Conservation (phyloP, 345 rosid genomes). For the Dipteronia dyeriana region DNA sequence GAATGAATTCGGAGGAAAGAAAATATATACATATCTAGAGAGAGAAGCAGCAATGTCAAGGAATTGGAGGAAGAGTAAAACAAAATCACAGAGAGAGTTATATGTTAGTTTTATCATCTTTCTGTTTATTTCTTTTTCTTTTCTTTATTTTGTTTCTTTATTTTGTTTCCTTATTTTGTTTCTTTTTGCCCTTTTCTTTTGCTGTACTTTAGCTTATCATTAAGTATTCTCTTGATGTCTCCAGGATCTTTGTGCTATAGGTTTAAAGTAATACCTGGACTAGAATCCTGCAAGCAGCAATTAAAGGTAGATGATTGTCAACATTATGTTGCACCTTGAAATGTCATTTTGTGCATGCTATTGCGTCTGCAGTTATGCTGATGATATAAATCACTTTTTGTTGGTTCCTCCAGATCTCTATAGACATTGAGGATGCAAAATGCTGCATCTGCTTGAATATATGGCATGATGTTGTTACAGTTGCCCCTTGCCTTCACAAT, state of each 20-base stretch:
- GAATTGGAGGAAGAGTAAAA: no score
- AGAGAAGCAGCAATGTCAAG: no score
- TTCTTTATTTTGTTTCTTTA: not conserved
- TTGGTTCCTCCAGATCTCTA: slow-evolving; percentile 50
- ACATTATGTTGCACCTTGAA: slow-evolving; percentile 8
- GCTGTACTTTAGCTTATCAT: not conserved
- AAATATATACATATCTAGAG: no score
- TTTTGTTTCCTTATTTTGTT: no score
- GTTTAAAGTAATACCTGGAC: slow-evolving; percentile 62
- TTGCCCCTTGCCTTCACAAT: slow-evolving; percentile 94
- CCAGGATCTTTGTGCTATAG: slow-evolving; percentile 68
- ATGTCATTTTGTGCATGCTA: not conserved
- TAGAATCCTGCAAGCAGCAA: slow-evolving; percentile 40
- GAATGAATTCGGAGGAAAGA: no score
- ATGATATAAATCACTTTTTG: slow-evolving; percentile 6
- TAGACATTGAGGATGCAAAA: slow-evolving; percentile 76
- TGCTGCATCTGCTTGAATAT: slow-evolving; percentile 92
- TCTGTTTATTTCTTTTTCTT: not conserved
- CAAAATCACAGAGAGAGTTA: not conserved
- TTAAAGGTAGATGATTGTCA: slow-evolving; percentile 49
- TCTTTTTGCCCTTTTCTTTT: not conserved
- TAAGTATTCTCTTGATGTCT: slow-evolving; percentile 11
- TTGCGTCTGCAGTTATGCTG: slow-evolving; percentile 15
- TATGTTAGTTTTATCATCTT: not conserved
- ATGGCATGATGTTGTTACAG: slow-evolving; percentile 94